Conservation (phyloP, 23 red algal genomes). For the Pyropia yezoensis region DNA sequence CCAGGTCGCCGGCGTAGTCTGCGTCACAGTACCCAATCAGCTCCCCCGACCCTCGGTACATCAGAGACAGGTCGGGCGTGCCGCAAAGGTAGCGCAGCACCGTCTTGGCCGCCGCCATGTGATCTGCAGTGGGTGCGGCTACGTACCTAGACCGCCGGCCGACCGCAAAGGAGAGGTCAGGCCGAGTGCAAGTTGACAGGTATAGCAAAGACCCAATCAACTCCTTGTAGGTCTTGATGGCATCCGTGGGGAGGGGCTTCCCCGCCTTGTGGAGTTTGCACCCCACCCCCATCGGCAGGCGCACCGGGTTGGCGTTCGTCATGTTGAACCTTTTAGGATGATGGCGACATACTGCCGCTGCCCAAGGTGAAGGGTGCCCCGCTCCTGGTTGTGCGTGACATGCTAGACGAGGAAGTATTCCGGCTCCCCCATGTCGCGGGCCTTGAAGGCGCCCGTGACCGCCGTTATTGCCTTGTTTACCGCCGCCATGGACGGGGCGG, state of each 20-base stretch:
- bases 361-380: too few species aligned
- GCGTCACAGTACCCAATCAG: conserved; percentile 8
- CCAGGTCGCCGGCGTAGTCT: conserved; percentile 5
- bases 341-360: not conserved
- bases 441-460: too few species aligned
- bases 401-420: too few species aligned
- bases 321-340: not conserved
- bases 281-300: not conserved
- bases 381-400: too few species aligned
- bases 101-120: conserved; percentile 11
- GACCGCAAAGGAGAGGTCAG: conserved; percentile 2
- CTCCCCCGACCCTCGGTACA: too few species aligned
- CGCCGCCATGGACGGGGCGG: not conserved
- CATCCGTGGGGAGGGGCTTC: not conserved
- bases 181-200: conserved; percentile 7
- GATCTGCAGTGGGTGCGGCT: conserved; percentile 1
- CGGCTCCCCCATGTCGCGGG: too few species aligned
- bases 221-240: too few species aligned
- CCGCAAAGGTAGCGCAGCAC: conserved; percentile 22
- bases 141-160: not conserved
- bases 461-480: not conserved
- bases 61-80: too few species aligned
- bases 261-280: not conserved
- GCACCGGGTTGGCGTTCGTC: not conserved
- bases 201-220: conserved; percentile 20